Base-by-base conservation (phyloP, 148 eudicot species). In the Fagopyrum esculentum region DNA sequence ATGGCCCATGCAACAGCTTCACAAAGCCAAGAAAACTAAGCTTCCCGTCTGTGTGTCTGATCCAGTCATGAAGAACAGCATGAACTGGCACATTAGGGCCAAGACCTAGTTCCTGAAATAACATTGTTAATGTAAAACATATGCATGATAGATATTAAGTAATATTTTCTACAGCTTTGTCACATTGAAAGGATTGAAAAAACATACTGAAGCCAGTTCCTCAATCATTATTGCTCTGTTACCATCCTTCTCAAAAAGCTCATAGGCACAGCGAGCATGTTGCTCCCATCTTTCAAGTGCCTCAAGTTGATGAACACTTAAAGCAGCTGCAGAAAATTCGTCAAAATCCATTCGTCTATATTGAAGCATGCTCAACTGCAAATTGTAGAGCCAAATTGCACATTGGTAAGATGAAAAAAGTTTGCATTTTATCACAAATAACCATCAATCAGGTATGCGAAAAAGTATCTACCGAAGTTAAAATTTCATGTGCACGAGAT, bases 11-110 rank as follows among this genome's bases (percentile, higher is more conserved):
- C 79, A 95, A 85, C 77, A 95, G 74, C 82, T 92, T 95, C 52
- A 89, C 90, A 78, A 95, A 95, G 7, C 98, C 99, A 46, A 90
- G 92, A 79, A 95, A 95, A 81, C 98, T 95, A 55, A 95, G 88
- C 85, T 95, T 95, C 46, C 99, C 99, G 75, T 95, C 99, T 0
- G 97, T 84, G 75, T 95, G 97, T 77, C 97, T 82, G 64, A 95
- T 89, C 99, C 99, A 95, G 78, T 95, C 97, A 73, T 89, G 91
- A 63, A 95, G 91, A 76, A 95, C 99, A 0, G 91, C 96, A 71
- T 92, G 99, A 80, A 95, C 99, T 2, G 99, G 99, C 45, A 92
- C 87, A 16, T 96, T 90, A 45, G 96, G 91, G 78, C 96, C 83
- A 73, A 92, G 85, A 13, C 97, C 99, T 57, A 95, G 94, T 76